These are phyloP conservation scores for Arachis stenosperma DNA, from an alignment of 306 rosid species.

Conservation along the genomic window DNA sequence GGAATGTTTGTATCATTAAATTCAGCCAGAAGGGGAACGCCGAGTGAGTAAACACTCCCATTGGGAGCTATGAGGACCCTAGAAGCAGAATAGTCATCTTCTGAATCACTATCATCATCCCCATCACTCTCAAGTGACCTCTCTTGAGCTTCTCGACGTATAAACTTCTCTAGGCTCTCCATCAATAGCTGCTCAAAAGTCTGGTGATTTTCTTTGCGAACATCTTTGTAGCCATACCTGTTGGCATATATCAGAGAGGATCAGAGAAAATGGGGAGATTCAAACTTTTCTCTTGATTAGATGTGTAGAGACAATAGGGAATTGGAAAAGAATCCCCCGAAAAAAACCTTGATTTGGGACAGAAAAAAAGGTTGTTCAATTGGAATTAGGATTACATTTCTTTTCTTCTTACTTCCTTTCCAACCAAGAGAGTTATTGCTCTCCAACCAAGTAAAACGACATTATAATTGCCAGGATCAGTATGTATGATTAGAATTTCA, in stretches of 20 bases:
- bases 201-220: constrained; percentile 91
- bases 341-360: no score
- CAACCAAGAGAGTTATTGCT: no score
- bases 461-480: background rate
- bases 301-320: no score
- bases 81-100: constrained; percentile 55
- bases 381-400: no score
- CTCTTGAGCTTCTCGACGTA: constrained; percentile 95
- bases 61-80: constrained; percentile 86
- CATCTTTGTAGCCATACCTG: constrained; percentile 96
- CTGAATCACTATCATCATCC: constrained; percentile 71
- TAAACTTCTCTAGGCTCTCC: constrained; percentile 94
- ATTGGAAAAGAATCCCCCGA: no score
- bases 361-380: no score
- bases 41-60: constrained; percentile 90
- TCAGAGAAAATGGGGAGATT: background rate
- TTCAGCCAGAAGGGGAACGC: constrained; percentile 81
- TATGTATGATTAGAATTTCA: constrained; percentile 9
- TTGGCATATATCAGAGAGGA: constrained; percentile 26
- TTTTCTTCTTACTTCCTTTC: no score
- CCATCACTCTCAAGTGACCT: constrained; percentile 91
- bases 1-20: constrained; percentile 47
- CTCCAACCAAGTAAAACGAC: background rate
- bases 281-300: no score
- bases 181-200: constrained; percentile 84